These are phyloP conservation scores for Coniochaeta sp. DNA, from an alignment of 2,329 filamentous ascomycete species.

Conservation along the genomic window DNA sequence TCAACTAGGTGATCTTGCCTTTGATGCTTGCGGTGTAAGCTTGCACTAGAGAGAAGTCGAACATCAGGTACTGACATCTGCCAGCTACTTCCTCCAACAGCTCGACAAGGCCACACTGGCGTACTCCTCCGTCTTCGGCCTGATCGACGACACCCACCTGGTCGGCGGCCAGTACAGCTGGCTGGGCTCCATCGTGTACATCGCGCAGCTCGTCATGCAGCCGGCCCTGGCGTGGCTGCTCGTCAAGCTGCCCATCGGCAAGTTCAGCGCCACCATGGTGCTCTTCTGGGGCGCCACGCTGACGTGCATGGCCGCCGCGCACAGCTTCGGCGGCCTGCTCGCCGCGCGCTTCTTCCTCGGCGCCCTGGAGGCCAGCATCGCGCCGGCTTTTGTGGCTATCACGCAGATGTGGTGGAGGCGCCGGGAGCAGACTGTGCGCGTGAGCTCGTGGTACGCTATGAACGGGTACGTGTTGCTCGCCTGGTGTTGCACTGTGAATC, in stretches of 20 bases:
- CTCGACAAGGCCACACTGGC: constrained; percentile 15
- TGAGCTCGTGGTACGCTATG: constrained; percentile 46
- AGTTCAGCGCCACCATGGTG: constrained; percentile 14
- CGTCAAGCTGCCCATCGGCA: constrained; percentile 17
- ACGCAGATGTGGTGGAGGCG: constrained; percentile 50
- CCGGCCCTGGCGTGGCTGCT: constrained; percentile 14
- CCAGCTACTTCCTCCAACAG: constrained; percentile 16
- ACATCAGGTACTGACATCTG: no score
- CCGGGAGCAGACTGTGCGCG: constrained; percentile 41
- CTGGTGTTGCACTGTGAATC: no score
- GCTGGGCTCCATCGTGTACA: constrained; percentile 27
- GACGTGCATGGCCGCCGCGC: constrained; percentile 17
- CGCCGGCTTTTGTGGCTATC: constrained; percentile 42
- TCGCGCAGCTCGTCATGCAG: constrained; percentile 22
- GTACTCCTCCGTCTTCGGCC: constrained; percentile 14
- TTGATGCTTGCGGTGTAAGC: no score
- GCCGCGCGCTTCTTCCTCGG: constrained; percentile 27
- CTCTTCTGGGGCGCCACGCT: constrained; percentile 16
- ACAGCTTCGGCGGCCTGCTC: constrained; percentile 26
- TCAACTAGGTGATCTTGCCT: constrained; percentile 28
- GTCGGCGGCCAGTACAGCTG: constrained; percentile 13
- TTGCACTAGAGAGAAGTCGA: no score
- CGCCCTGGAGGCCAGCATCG: constrained; percentile 39
- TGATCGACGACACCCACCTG: constrained; percentile 10
- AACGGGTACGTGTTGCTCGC: constrained; percentile 32